Conservation (phyloP, 768 basidiomycete genomes). For the Panellus pusillus region DNA sequence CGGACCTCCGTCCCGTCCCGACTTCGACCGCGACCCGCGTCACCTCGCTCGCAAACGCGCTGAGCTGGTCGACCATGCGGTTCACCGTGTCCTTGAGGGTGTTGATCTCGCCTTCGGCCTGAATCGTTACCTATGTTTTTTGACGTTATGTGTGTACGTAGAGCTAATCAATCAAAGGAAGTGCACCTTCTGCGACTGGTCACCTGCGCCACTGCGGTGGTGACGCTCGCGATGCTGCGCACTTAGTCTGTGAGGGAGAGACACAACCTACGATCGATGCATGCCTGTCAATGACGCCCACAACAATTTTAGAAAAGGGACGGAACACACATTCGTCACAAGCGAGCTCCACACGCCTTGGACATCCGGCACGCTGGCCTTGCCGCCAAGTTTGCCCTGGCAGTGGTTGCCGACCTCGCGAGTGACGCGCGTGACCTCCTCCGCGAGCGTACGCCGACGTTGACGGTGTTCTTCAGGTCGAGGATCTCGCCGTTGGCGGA, state of each 20-base stretch:
- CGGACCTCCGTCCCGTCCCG: constrained; percentile 31
- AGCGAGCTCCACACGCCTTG: constrained; percentile 78
- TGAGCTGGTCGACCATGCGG: constrained; percentile 22
- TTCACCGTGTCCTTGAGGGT: constrained; percentile 80
- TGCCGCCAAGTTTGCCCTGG: constrained; percentile 21
- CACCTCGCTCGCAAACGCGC: constrained; percentile 18
- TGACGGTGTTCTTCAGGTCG: constrained; percentile 89
- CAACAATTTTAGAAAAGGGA: neutral
- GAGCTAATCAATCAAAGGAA: no score
- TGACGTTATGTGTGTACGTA: no score
- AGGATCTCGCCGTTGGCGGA: constrained; percentile 92
- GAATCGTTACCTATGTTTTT: constrained; percentile 64
- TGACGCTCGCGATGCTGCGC: constrained; percentile 72
- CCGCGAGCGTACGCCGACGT: constrained; percentile 85
- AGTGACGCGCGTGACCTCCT: no score
- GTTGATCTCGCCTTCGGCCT: constrained; percentile 76
- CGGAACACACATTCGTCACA: constrained; percentile 62
- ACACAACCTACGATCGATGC: constrained; percentile 54
- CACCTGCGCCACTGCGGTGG: constrained; percentile 77
- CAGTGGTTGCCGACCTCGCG: constrained; percentile 58
- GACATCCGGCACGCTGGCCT: constrained; percentile 73
- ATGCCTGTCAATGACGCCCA: neutral
- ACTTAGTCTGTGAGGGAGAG: constrained; percentile 67
- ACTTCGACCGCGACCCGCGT: constrained; percentile 19
- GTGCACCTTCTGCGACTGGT: constrained; percentile 70